Base-by-base conservation (phyloP, 2,329 filamentous ascomycete genomes). In the Sclerotinia sclerotiorum region DNA sequence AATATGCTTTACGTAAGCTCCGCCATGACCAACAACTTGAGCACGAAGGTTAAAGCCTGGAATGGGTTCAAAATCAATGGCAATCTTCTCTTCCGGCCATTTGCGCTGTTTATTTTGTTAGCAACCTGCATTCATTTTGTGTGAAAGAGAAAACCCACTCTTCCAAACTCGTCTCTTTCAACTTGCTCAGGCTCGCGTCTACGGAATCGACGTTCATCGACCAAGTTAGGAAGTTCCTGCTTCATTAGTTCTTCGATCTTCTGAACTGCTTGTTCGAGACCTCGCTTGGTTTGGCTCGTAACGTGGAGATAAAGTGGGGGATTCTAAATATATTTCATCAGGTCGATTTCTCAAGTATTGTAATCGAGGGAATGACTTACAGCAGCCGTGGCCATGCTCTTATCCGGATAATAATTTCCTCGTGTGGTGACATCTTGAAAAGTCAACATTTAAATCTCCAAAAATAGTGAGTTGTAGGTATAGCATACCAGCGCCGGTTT, bases 401-500 rank as follows among this genome's bases (percentile, higher is more conserved):
- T 98, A 81, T 98, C 96, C 2, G 95, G 95, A 76, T 95, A 96
- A 79, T 98, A 99, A 78, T 89, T 94, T 82, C 95, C 95, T 79
- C 94, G 90, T 69, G 94, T 98, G 61, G 95, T 99, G 85, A 99
- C 93, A 94, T 99, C 95, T 98, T 93, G 81, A 82, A 79, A 79
- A 77, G 83, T 87, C 83, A 88, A 87, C 79, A 81, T 86, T 54
- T 82, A 81, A 81, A 80, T 77, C 72, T 77, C 72, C 74, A 74
- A 72, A 76, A 78, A 77, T 72, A 58, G 72, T 76, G 77, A 76
- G 71, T 76, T 79, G 80, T 81, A 82, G 81, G 82, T 83, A 80
- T 82, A 84, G 88, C 94, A 89, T 99, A 99, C 95, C 95, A 86
- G 95, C 94, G 87, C 95, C 95, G 89, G 94, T 98, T 78, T 97